Evolutionary conservation across 2,329 filamentous ascomycete genomes (phyloP), one percentile per base, ranked within the genome.

Genomic region (Keithomyces neogunnii): DNA sequence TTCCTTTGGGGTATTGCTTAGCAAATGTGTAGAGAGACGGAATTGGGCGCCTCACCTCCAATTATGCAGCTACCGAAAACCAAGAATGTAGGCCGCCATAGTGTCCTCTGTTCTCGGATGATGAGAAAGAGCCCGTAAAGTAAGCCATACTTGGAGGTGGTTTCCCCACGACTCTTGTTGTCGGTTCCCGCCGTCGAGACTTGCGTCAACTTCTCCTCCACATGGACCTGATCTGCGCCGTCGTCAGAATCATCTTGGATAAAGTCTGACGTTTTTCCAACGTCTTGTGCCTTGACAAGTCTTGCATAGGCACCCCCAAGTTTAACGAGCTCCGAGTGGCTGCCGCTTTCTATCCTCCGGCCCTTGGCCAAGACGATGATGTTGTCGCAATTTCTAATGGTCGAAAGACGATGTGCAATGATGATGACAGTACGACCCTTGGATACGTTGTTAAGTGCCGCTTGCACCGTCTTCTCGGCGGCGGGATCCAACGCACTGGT

Each of bases 401-500:
- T 96, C 2, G 87, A 92, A 3, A 96, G 76, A 40, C 91, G 82
- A 69, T 96, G 91, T 1, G 91, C 91, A 60, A 96, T 96, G 44
- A 87, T 91, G 64, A 96, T 95, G 3, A 91, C 96, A 0, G 91
- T 96, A 67, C 91, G 93, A 62, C 86, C 85, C 32, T 95, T 81
- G 28, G 96, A 77, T 39, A 81, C 82, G 57, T 80, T 82, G 5
- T 81, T 80, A 3, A 96, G 76, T 2, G 91, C 91, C 58, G 85
- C 82, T 66, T 96, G 96, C 54, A 96, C 91, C 2, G 95, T 79
- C 0, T 89, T 95, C 68, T 96, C 91, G 0, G 87, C 92, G 67
- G 96, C 91, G 19, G 91, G 90, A 63, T 96, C 91, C 11, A 96
- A 78, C 0, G 91, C 91, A 6, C 88, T 93, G 0, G 91, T 96